Evolutionary conservation across 805 yeast genomes (phyloP).

Genomic region (Yueomyces sinensis): DNA sequence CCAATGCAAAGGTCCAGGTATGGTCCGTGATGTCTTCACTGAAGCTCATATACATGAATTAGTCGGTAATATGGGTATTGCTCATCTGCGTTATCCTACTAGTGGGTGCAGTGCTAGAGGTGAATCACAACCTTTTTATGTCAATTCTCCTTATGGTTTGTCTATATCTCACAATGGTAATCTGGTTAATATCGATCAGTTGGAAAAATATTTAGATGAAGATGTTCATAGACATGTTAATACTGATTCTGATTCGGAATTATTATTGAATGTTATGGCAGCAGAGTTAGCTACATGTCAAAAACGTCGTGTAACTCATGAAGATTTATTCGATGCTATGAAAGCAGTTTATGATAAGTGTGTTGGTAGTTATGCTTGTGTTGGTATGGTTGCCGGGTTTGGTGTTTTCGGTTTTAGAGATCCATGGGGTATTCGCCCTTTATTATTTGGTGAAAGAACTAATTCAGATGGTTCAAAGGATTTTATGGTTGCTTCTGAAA

Average conservation of each 20-base stretch:
- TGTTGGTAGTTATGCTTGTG: slow-evolving; percentile 96
- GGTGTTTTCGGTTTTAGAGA: slow-evolving; percentile 94
- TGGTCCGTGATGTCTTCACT: slow-evolving; percentile 96
- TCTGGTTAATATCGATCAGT: slow-evolving; percentile 71
- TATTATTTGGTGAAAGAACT: slow-evolving; percentile 70
- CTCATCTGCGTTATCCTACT: slow-evolving; percentile 91
- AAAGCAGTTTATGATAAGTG: slow-evolving; percentile 67
- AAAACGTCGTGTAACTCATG: slow-evolving; percentile 85
- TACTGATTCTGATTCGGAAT: slow-evolving; percentile 92
- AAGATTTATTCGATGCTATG: slow-evolving; percentile 77
- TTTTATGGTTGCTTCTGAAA: slow-evolving; percentile 91
- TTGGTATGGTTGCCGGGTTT: slow-evolving; percentile 90
- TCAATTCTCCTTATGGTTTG: slow-evolving; percentile 92
- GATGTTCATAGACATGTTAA: slow-evolving; percentile 93
- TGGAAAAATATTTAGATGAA: slow-evolving; percentile 75
- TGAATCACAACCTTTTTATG: slow-evolving; percentile 98
- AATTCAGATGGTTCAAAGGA: slow-evolving; percentile 60
- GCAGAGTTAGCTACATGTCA: slow-evolving; percentile 81
- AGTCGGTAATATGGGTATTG: slow-evolving; percentile 90
- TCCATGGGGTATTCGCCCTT: slow-evolving; percentile 92
- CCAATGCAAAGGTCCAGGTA: slow-evolving; percentile 97
- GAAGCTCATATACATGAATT: slow-evolving; percentile 63
- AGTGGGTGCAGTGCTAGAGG: slow-evolving; percentile 93
- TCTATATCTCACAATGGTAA: slow-evolving; percentile 89
- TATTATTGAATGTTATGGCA: slow-evolving; percentile 81